Percentiles rank a stretch among this genome's conserved stretches.
phyloP scores from a whole-genome alignment of 768 basidiomycete species.

The Scleroderma bovista region DNA sequence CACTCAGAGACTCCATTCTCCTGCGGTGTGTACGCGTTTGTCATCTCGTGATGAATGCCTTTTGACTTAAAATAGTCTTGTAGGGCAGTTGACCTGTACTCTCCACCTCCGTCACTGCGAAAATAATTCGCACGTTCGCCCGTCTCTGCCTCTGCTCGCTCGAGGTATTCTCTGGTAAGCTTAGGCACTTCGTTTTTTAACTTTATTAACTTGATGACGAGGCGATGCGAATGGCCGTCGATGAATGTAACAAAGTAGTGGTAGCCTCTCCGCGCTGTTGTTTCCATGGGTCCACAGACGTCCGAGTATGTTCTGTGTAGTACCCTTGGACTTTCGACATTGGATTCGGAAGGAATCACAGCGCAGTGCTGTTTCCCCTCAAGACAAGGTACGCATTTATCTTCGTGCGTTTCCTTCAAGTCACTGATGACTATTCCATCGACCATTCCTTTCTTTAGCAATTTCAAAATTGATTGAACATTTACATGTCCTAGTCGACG shows the following conservation, averaged over 20 bases:
- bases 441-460: slow-evolving; percentile 4
- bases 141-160: slow-evolving; percentile 6
- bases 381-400: slow-evolving; percentile 14
- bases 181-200: slow-evolving; percentile 9
- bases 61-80: slow-evolving; percentile 5
- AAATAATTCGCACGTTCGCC: slow-evolving; percentile 15
- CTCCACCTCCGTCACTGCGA: slow-evolving; percentile 18
- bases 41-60: slow-evolving; percentile 14
- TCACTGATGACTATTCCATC: neutral
- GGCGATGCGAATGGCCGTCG: slow-evolving; percentile 13
- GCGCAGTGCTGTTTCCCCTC: slow-evolving; percentile 18
- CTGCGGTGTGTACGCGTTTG: slow-evolving; percentile 28
- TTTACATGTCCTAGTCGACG: neutral
- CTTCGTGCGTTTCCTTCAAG: neutral
- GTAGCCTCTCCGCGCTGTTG: neutral
- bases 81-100: slow-evolving; percentile 13
- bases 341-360: slow-evolving; percentile 7
- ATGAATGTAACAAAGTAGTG: slow-evolving; percentile 17
- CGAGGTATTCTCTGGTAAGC: slow-evolving; percentile 10
- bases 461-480: neutral
- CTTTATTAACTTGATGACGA: slow-evolving; percentile 7
- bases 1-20: slow-evolving; percentile 42
- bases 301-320: slow-evolving; percentile 11
- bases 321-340: neutral
- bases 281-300: slow-evolving; percentile 16